Percentiles rank a stretch among this genome's conserved stretches.
phyloP scores from a whole-genome alignment of 2,329 filamentous ascomycete genomes.

The Cladosporium colombiae region DNA sequence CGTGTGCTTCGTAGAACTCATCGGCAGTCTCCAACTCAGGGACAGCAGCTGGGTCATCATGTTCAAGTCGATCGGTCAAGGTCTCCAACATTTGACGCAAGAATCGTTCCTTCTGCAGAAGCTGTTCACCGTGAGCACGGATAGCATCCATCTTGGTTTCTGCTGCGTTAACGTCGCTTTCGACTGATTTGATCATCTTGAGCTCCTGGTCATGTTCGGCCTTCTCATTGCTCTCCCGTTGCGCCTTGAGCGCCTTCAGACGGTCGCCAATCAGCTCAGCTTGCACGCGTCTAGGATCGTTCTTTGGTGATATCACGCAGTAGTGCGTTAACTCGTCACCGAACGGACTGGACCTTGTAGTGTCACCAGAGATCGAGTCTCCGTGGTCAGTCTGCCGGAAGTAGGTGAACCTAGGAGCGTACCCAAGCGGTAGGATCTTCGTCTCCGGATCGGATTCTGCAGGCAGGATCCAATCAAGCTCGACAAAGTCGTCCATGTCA shows the following conservation, averaged over 20 bases:
- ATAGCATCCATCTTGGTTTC: constrained; percentile 59
- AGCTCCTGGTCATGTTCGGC: constrained; percentile 76
- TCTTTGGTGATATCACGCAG: constrained; percentile 79
- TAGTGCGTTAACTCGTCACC: constrained; percentile 91
- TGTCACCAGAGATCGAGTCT: constrained; percentile 75
- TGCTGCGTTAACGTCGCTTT: constrained; percentile 46
- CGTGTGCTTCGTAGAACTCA: constrained; percentile 51
- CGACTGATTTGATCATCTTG: constrained; percentile 55
- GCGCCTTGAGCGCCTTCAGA: constrained; percentile 73
- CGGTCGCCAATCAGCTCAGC: constrained; percentile 80
- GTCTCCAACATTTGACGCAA: constrained; percentile 59
- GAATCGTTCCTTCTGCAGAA: constrained; percentile 61
- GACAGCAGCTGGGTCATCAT: constrained; percentile 56
- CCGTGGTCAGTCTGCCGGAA: constrained; percentile 95
- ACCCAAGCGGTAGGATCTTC: constrained; percentile 89
- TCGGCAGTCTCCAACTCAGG: constrained; percentile 48
- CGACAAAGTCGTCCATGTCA: constrained; percentile 99
- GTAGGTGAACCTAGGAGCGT: constrained; percentile 92
- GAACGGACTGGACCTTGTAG: constrained; percentile 82
- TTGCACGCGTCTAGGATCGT: constrained; percentile 84
- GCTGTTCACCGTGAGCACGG: constrained; percentile 57
- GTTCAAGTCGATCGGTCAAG: constrained; percentile 56
- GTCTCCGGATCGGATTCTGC: constrained; percentile 89
- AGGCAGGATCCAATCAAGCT: constrained; percentile 93
- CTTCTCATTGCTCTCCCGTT: constrained; percentile 73